A percentile compares a stretch with the other conserved stretches of the same genome.
These are phyloP conservation scores for Draba incana DNA, from an alignment of 345 rosid genomes.

Conservation along the genomic window DNA sequence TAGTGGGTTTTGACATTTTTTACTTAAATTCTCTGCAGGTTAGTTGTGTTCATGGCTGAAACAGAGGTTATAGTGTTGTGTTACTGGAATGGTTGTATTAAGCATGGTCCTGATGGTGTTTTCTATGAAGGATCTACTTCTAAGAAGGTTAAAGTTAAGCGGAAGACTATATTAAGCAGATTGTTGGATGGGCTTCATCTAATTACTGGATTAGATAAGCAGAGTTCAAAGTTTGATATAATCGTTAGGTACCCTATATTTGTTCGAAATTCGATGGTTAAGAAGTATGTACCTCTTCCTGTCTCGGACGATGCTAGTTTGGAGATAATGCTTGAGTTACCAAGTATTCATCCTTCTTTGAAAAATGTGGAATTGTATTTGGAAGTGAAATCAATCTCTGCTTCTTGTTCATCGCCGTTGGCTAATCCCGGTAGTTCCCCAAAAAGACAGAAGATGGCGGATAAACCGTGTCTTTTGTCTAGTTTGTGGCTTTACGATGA, in stretches of 20 bases:
- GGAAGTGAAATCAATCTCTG: neutral
- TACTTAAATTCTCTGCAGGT: too few species aligned
- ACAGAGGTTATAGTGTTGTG: neutral
- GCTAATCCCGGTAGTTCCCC: too few species aligned
- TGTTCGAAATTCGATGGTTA: neutral
- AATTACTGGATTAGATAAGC: neutral
- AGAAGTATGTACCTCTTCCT: neutral
- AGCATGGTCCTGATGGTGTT: conserved; percentile 5
- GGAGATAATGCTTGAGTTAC: conserved; percentile 24
- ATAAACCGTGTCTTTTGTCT: too few species aligned
- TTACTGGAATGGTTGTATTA: neutral
- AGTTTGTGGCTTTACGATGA: too few species aligned
- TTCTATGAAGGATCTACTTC: conserved; percentile 21
- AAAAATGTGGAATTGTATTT: neutral
- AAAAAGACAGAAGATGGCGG: too few species aligned
- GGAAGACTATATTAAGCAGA: neutral
- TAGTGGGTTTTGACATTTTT: too few species aligned
- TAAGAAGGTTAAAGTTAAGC: neutral
- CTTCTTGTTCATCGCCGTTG: too few species aligned
- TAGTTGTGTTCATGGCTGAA: too few species aligned
- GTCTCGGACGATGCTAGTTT: conserved; percentile 4
- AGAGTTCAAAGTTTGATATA: neutral
- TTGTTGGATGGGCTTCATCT: conserved; percentile 20
- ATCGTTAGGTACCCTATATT: conserved; percentile 1
- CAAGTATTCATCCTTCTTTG: conserved; percentile 6